Base-by-base conservation (phyloP, 768 basidiomycete species). In the Podaxis sp. region DNA sequence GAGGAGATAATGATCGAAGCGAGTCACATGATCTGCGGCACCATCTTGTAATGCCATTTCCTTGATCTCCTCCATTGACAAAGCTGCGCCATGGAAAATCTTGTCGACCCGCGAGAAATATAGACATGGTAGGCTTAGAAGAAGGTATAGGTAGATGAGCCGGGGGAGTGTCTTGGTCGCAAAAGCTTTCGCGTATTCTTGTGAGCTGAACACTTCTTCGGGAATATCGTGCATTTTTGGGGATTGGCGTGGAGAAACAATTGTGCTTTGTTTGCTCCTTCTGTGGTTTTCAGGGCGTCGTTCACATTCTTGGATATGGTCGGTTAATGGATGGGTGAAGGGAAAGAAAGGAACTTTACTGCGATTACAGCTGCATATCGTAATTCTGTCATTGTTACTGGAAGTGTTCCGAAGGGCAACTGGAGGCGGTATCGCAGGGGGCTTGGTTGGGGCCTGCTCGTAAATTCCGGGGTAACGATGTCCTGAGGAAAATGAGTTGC, bases 81-180 rank as follows among this genome's bases (percentile, higher is more conserved):
- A 69, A 46, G 88, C 80, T 2, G 87, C 86, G 47, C 86, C 85
- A 62, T 85, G 81, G 57, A 88, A 89, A 38, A 89, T 79, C 33
- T 82, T 77, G 2, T 83, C 80, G 11, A 90, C 87, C 1, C 89
- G 80, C 2, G 84, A 82, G 70, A 88, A 88, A 69, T 90, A 90
- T 13, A 89, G 68, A 4, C 82, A 78, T 0, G 88, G 88, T 6
- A 89, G 75, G 15, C 82, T 79, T 8, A 90, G 75, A 1, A 89
- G 78, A 17, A 74, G 13, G 57, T 72, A 65, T 3, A 75, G 66
- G 63, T 76, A 77, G 1, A 75, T 25, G 49, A 74, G 65, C 2
- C 71, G 65, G 0, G 72, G 80, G 3, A 82, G 22, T 3, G 47
- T 8, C 19, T 49, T 47, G 19, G 46, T 47, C 2, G 46, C 46